Evolutionary conservation across 164 flowering plant genomes (phyloP).

Genomic region (Taxillus chinensis): DNA sequence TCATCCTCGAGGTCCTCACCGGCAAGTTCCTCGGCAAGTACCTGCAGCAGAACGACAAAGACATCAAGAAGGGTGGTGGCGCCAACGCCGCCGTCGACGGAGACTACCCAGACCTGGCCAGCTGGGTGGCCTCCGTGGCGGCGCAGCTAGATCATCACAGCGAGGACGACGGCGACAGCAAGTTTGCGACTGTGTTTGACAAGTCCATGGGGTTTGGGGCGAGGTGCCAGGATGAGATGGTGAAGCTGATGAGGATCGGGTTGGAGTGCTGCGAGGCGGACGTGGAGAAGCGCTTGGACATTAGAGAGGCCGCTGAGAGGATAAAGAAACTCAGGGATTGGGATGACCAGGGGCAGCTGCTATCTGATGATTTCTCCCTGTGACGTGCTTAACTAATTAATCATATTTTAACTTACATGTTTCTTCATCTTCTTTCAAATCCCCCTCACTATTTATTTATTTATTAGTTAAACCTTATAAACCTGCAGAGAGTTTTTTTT

Average conservation of each 20-base stretch:
- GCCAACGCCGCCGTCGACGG: constrained; percentile 7
- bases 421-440: too few species aligned
- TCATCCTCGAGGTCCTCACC: constrained; percentile 68
- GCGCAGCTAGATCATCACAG: constrained; percentile 10
- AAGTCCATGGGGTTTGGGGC: constrained; percentile 33
- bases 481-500: too few species aligned
- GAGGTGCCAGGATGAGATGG: constrained; percentile 41
- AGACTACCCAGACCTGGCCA: constrained; percentile 25
- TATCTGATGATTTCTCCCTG: not conserved
- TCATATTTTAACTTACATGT: too few species aligned
- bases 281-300: constrained; percentile 52
- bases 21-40: constrained; percentile 43
- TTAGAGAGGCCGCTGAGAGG: constrained; percentile 44
- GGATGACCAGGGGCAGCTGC: constrained; percentile 22
- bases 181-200: constrained; percentile 36
- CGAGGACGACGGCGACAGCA: constrained; percentile 15
- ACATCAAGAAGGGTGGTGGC: constrained; percentile 11
- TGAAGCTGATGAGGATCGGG: constrained; percentile 55
- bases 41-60: not conserved
- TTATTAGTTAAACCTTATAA: too few species aligned
- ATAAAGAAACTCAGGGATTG: constrained; percentile 59
- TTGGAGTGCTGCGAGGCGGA: constrained; percentile 59
- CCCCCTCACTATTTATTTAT: too few species aligned
- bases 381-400: too few species aligned
- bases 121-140: constrained; percentile 44